Percentiles rank a stretch among this genome's conserved stretches.
Evolutionary conservation across 306 rosid genomes (phyloP).

Genomic region (Cucurbita argyrosperma): DNA sequence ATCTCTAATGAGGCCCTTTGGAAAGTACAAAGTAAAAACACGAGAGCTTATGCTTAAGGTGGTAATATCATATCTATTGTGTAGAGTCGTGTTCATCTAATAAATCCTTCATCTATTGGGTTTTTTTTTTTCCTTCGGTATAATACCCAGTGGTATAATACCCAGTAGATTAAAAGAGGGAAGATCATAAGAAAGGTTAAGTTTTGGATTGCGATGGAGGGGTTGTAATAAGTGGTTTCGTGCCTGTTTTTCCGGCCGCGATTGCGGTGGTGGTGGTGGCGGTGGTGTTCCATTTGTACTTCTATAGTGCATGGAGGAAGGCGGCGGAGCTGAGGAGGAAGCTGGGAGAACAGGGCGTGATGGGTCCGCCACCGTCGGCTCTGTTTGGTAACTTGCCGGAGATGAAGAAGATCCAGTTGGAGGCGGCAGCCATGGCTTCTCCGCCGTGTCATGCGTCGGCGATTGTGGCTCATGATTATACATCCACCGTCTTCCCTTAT

Average conservation of each 20-base stretch:
- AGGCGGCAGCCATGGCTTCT: slow-evolving; percentile 6
- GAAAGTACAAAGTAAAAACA: too few relatives aligned
- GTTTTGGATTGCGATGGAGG: background rate
- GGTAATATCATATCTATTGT: too few relatives aligned
- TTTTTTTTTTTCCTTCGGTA: background rate
- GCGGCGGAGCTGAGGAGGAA: slow-evolving; percentile 37
- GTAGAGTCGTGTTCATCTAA: too few relatives aligned
- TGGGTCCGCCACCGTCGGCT: slow-evolving; percentile 63
- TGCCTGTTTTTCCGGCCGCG: slow-evolving; percentile 10
- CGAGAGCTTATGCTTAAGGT: too few relatives aligned
- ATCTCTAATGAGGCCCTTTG: too few relatives aligned
- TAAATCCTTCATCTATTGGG: too few relatives aligned
- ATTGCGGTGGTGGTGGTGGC: slow-evolving; percentile 17
- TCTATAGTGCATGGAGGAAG: slow-evolving; percentile 23
- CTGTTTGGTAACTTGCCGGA: slow-evolving; percentile 55
- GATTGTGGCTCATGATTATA: slow-evolving; percentile 56
- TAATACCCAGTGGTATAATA: background rate
- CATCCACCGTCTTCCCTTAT: slow-evolving; percentile 72
- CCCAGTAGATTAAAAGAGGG: background rate
- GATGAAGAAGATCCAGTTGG: slow-evolving; percentile 57
- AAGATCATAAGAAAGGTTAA: background rate
- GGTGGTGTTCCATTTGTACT: slow-evolving; percentile 22
- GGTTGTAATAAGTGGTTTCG: background rate
- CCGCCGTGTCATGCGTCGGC: slow-evolving; percentile 1
- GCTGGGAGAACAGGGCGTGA: slow-evolving; percentile 54